Evolutionary conservation across 208 protist species (phyloP), one percentile per base, ranked within the genome.

Genomic region (Trypanosoma conorhini): DNA sequence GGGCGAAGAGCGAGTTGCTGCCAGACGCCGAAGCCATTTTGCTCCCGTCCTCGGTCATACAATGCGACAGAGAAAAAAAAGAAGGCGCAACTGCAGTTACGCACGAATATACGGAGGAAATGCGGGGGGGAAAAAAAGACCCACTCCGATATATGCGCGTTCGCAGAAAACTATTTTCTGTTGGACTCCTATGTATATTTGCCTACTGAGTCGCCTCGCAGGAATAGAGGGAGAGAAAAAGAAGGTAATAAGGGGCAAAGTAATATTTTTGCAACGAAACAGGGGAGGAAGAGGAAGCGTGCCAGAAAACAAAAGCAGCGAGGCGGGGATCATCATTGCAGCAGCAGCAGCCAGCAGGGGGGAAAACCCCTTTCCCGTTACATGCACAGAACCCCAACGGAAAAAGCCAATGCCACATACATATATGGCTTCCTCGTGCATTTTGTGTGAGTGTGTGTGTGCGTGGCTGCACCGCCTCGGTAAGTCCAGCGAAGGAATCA

Each of bases 1-100:
- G 91, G 3, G 83, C 51, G 22, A 91, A 50, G 15, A 76, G 40
- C 8, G 40, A 61, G 38, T 81, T 54, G 4, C 28, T 7, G 4
- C 17, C 50, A 5, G 67, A 67, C 0, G 62, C 52, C 10, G 57
- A 30, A 50, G 50, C 1, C 54, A 55, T 62, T 40, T 62, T 59
- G 7, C 38, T 17, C 26, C 31, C 26, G 12, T 59, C 28, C 1
- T 35, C 55, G 38, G 30, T 3, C 28, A 30, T 59, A 38, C 33
- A 75, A 54, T 15, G 51, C n/a, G n/a, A n/a, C n/a, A n/a, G n/a
- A n/a, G n/a, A 26, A 24, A 22, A 35, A 58, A 61, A 56, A 79
- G 46, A 62, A 57, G 55, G 33, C 7, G 4, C 7, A 2, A 38
- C 0, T 24, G 40, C 22, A 38, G 17, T 22, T 51, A 60, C 24